phyloP scores from a whole-genome alignment of 1,284 basidiomycete genomes.

The Fistulina hepatica region DNA sequence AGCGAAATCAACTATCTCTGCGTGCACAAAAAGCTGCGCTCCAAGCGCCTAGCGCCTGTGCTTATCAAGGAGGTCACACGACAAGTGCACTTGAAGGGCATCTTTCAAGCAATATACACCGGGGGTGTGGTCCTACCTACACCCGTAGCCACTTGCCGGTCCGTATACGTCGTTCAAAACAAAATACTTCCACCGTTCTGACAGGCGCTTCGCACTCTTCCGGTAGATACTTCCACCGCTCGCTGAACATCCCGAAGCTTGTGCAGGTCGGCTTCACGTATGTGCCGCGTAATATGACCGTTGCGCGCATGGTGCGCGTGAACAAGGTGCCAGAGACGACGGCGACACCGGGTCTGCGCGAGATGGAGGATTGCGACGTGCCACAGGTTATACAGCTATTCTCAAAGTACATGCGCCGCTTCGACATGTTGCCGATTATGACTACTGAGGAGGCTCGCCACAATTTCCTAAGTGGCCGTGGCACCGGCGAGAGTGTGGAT shows the following conservation, averaged over 20 bases:
- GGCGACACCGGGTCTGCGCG: conserved; percentile 58
- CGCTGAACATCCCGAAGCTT: conserved; percentile 87
- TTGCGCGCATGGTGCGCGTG: conserved; percentile 74
- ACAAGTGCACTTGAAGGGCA: conserved; percentile 78
- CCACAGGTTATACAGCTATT: conserved; percentile 67
- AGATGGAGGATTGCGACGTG: conserved; percentile 81
- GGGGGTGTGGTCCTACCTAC: conserved; percentile 87
- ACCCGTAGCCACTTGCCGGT: conserved; percentile 77
- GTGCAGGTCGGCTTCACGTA: conserved; percentile 88
- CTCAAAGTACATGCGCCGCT: conserved; percentile 74
- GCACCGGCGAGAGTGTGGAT: conserved; percentile 44
- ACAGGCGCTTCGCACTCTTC: conserved; percentile 1
- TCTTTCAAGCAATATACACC: conserved; percentile 98
- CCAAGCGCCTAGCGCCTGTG: conserved; percentile 91
- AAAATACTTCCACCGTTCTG: conserved; percentile 17
- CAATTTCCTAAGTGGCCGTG: conserved; percentile 80
- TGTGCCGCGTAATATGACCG: conserved; percentile 74
- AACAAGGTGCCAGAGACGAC: conserved; percentile 57
- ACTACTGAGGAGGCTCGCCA: conserved; percentile 77
- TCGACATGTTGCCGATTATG: conserved; percentile 77
- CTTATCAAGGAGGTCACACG: conserved; percentile 98
- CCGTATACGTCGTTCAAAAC: too few species aligned
- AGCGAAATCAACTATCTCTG: conserved; percentile 98
- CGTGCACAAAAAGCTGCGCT: conserved; percentile 95
- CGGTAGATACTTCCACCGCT: conserved; percentile 83